Evolutionary conservation across 2,329 filamentous ascomycete genomes (phyloP).

Genomic region (Diplocarpon mali): DNA sequence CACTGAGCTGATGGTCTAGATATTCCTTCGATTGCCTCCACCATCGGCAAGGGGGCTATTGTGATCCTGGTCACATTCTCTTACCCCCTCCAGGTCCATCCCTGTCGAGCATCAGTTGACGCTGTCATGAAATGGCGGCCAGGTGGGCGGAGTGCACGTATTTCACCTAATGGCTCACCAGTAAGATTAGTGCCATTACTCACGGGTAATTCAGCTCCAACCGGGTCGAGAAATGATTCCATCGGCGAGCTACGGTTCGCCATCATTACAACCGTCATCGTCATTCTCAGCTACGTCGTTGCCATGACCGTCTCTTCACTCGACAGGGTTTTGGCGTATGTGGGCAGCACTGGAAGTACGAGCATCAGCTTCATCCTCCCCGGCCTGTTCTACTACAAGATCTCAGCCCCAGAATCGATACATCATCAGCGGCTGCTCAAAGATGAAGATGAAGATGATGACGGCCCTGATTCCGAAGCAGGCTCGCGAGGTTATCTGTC

Average conservation of each 20-base stretch:
- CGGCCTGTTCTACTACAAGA: conserved; percentile 97
- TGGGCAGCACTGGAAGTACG: conserved; percentile 87
- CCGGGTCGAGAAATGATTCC: conserved; percentile 40
- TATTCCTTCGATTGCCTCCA: conserved; percentile 66
- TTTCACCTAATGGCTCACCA: conserved; percentile 27
- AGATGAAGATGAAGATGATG: conserved; percentile 73
- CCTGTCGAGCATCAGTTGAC: conserved; percentile 88
- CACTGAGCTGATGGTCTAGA: conserved; percentile 33
- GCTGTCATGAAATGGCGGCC: conserved; percentile 92
- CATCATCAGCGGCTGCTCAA: conserved; percentile 82
- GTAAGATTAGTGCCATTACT: conserved; percentile 31
- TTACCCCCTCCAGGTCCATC: conserved; percentile 89
- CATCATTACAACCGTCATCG: conserved; percentile 73
- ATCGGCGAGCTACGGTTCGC: conserved; percentile 89
- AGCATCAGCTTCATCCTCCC: conserved; percentile 96
- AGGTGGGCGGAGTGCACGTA: conserved; percentile 29
- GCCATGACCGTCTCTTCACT: conserved; percentile 86
- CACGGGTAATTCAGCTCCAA: conserved; percentile 34
- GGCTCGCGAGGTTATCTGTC: conserved; percentile 6
- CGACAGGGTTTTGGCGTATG: conserved; percentile 86
- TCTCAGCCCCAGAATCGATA: conserved; percentile 76
- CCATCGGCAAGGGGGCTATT: conserved; percentile 88
- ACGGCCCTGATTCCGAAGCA: conserved; percentile 38
- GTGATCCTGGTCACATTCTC: conserved; percentile 95
- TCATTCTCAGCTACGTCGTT: conserved; percentile 74